Evolutionary conservation across 768 basidiomycete species (phyloP).

Genomic region (Suillus paluster): DNA sequence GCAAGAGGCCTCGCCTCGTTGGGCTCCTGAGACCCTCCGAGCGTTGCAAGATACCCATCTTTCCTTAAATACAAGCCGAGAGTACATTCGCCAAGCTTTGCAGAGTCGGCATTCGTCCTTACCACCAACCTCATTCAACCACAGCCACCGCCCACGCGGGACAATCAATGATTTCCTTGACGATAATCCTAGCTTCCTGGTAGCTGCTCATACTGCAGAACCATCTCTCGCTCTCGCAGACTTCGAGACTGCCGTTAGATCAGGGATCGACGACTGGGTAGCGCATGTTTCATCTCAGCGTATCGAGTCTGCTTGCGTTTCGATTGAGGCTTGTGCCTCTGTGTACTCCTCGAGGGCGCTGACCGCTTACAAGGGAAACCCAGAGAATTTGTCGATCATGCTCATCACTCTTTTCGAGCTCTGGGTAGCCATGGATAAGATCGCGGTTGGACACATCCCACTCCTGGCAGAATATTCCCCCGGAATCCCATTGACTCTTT

Average conservation of each 20-base stretch:
- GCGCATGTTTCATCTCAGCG: constrained; percentile 5
- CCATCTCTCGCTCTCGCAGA: constrained; percentile 35
- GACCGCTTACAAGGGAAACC: constrained; percentile 33
- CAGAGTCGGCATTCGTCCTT: background rate
- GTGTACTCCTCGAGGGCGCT: constrained; percentile 33
- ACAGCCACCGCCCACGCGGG: constrained; percentile 12
- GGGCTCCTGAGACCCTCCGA: constrained; percentile 35
- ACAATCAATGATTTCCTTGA: constrained; percentile 24
- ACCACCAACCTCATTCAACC: constrained; percentile 1
- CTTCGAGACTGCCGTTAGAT: constrained; percentile 39
- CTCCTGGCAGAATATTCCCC: constrained; percentile 38
- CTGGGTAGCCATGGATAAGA: constrained; percentile 41
- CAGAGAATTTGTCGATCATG: constrained; percentile 48
- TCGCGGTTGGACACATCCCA: constrained; percentile 23
- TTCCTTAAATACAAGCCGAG: constrained; percentile 34
- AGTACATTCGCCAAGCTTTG: constrained; percentile 32
- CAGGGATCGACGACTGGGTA: constrained; percentile 41
- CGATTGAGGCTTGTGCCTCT: constrained; percentile 28
- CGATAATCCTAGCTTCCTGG: constrained; percentile 14
- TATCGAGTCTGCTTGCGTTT: constrained; percentile 17
- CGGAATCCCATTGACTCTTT: constrained; percentile 31
- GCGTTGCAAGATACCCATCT: constrained; percentile 35
- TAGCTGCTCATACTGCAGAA: constrained; percentile 14
- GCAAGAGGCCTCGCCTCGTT: constrained; percentile 32
- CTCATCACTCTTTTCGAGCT: constrained; percentile 43